These are phyloP conservation scores for Tetrahymena elliotti DNA, from an alignment of 73 alveolate species.

Conservation along the genomic window DNA sequence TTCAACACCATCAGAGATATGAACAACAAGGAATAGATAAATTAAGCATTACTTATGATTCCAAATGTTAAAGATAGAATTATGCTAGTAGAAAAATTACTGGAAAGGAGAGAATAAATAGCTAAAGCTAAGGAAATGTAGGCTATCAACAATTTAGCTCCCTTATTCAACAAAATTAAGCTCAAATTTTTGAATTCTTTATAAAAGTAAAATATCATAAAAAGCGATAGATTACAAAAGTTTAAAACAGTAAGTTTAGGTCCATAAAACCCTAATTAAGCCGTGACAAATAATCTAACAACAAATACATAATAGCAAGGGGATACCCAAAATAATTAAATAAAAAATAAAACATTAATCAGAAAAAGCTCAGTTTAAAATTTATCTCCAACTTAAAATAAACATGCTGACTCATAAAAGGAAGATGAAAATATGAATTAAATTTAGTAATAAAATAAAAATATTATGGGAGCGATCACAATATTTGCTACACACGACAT, in stretches of 20 bases:
- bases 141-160: not conserved
- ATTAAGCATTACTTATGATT: not conserved
- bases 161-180: not conserved
- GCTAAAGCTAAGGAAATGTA: not conserved
- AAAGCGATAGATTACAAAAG: not conserved
- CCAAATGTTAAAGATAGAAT: not conserved
- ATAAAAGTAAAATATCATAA: not conserved
- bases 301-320: not conserved
- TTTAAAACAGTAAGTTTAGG: not conserved
- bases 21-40: not conserved
- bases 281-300: not conserved
- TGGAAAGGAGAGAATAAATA: not conserved
- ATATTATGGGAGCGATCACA: not conserved
- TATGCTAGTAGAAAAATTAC: not conserved
- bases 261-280: not conserved
- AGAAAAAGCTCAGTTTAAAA: too few relatives aligned
- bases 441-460: not conserved
- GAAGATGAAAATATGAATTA: not conserved
- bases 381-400: not conserved
- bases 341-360: not conserved
- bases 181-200: not conserved
- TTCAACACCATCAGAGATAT: not conserved
- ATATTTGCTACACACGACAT: not conserved
- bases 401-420: not conserved
- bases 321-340: not conserved